Base-by-base conservation (phyloP, 73 alveolate genomes). In the Durusdinium trenchii region DNA sequence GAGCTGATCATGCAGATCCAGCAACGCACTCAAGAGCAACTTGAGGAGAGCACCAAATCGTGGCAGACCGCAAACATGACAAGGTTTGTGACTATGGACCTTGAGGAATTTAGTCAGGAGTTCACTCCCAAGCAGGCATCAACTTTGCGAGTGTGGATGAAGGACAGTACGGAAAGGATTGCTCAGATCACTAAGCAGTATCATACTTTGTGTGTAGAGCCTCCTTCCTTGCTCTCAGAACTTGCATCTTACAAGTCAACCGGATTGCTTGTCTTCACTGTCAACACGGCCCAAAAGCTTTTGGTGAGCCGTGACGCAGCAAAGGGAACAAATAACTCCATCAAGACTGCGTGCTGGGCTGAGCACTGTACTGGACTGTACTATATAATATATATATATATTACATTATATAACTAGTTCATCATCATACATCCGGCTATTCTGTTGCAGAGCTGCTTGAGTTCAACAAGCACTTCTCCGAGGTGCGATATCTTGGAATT, bases 401-500 rank as follows among this genome's bases (percentile, higher is more conserved):
- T 57, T 57, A 16, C 32, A 23, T 12, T 57, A 23, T 23, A 16
- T 57, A 57, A 23, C 32, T 23, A 57, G 12, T 57, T 12, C 69
- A 16, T 12, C 12, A 23, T 57, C 69, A 57, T 16, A 12, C 23
- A 23, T 57, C 23, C 12, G 48, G 52, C 3, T 7, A 3, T 36
- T n/a, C n/a, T n/a, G n/a, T n/a, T n/a, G n/a, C n/a, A n/a, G n/a
- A n/a, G n/a, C n/a, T n/a, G n/a, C n/a, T n/a, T n/a, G n/a, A n/a
- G n/a, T n/a, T n/a, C n/a, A n/a, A n/a, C n/a, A n/a, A n/a, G n/a
- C n/a, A n/a, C n/a, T n/a, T n/a, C n/a, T n/a, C n/a, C n/a, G 26
- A 71, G 84, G 84, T 71, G 52, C 6, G 84, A 71, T 48, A 71
- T 71, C 30, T 51, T 71, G 84, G 6, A 71, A 51, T 71, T 71